phyloP scores from a whole-genome alignment of 257 asterid species.

The Orobanche coerulescens region DNA sequence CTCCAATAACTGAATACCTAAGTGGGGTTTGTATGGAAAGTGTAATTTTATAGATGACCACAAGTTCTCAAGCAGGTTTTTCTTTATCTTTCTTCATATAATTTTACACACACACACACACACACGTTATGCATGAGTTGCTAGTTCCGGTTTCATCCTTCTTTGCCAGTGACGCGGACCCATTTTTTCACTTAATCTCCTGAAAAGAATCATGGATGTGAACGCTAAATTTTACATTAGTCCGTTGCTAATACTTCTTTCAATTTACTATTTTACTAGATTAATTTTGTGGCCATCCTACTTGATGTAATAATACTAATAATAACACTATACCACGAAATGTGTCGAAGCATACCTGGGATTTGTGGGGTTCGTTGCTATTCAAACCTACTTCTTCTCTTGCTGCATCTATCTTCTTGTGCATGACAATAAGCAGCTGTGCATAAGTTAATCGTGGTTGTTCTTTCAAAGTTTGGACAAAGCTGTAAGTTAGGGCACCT shows the following conservation, averaged over 20 bases:
- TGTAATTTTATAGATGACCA: neutral
- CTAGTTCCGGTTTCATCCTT: neutral
- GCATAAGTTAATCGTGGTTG: conserved; percentile 57
- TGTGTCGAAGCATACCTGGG: conserved; percentile 34
- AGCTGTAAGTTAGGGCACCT: conserved; percentile 72
- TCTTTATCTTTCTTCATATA: neutral
- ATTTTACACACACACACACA: too few species aligned
- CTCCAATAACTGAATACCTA: too few species aligned
- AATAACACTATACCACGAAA: too few species aligned
- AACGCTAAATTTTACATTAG: neutral
- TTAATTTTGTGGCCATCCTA: neutral
- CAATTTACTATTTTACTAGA: too few species aligned
- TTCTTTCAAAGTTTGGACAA: conserved; percentile 45
- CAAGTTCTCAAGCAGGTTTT: too few species aligned
- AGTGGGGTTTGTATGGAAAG: neutral
- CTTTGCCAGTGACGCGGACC: neutral
- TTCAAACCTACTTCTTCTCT: conserved; percentile 31
- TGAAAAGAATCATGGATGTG: neutral
- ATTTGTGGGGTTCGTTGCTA: conserved; percentile 24
- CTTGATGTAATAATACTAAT: neutral
- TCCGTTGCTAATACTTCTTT: neutral
- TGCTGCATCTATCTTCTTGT: conserved; percentile 34
- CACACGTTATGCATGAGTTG: neutral
- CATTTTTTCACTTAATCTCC: neutral
- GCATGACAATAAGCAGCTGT: conserved; percentile 38